Evolutionary conservation across 1,284 basidiomycete genomes (phyloP).

Genomic region (Papiliotrema flavescens): DNA sequence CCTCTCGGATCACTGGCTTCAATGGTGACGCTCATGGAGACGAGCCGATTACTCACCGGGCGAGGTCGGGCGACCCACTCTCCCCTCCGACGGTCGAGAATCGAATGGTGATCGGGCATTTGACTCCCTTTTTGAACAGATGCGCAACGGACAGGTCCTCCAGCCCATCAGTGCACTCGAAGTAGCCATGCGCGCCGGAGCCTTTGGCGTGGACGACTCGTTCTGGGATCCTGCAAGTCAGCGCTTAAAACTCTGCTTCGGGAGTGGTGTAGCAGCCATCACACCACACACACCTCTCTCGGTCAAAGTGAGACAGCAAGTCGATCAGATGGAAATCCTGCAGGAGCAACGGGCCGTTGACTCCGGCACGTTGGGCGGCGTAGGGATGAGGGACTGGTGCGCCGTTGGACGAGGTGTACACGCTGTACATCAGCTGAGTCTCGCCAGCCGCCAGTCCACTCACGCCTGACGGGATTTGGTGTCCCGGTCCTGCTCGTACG

Average conservation of each 20-base stretch:
- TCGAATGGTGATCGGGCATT: conserved; percentile 52
- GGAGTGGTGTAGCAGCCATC: neutral
- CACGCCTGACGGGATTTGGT: conserved; percentile 21
- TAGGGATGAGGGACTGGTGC: conserved; percentile 61
- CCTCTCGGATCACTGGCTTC: conserved; percentile 70
- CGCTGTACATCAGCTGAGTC: conserved; percentile 8
- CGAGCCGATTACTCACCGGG: conserved; percentile 51
- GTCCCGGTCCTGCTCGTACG: conserved; percentile 29
- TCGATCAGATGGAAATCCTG: conserved; percentile 90
- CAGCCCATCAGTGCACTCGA: conserved; percentile 77
- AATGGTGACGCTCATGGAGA: neutral
- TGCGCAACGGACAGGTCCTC: conserved; percentile 71
- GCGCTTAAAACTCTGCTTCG: neutral
- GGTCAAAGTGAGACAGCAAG: conserved; percentile 83
- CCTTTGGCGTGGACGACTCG: conserved; percentile 63
- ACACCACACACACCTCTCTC: conserved; percentile 59
- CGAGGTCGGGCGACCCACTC: conserved; percentile 82
- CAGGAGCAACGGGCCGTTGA: conserved; percentile 74
- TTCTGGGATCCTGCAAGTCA: conserved; percentile 66
- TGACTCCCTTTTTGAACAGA: conserved; percentile 70
- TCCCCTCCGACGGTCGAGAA: conserved; percentile 62
- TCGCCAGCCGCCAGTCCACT: conserved; percentile 1
- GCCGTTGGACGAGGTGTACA: conserved; percentile 82
- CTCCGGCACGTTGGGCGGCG: conserved; percentile 69
- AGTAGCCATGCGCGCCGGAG: conserved; percentile 85